Conservation (phyloP, 129 eudicot species). For the Silybum marianum region DNA sequence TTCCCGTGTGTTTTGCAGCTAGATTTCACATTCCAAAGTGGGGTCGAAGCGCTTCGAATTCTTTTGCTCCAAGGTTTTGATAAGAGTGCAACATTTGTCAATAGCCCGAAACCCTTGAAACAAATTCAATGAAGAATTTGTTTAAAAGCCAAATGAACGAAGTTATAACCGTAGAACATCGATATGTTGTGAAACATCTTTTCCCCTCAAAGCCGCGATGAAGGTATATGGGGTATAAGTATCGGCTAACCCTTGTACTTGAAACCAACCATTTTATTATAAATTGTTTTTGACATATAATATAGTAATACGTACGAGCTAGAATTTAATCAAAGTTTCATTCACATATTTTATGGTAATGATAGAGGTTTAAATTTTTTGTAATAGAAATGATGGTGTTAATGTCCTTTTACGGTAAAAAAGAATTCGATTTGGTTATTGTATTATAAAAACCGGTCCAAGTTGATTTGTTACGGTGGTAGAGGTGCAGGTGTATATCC, state of each 20-base stretch:
- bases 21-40: conserved; percentile 75
- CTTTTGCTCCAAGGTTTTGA: conserved; percentile 77
- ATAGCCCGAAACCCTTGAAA: conserved; percentile 54
- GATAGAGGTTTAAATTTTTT: not conserved
- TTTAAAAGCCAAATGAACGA: not conserved
- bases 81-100: conserved; percentile 87
- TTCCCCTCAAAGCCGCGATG: not conserved
- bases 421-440: no score
- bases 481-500: no score
- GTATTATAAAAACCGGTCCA: no score
- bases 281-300: conserved; percentile 13
- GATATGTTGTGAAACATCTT: not conserved
- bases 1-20: conserved; percentile 46
- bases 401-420: no score
- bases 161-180: not conserved
- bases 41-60: conserved; percentile 78
- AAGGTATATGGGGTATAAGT: not conserved
- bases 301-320: not conserved
- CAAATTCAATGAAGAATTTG: conserved; percentile 23
- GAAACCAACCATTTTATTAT: conserved; percentile 25
- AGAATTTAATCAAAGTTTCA: not conserved
- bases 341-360: not conserved
- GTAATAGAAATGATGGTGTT: not conserved
- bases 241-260: no score
- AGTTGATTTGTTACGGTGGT: no score